Conservation (phyloP, 371 early-diverging fungal species). For the Nematocida major region DNA sequence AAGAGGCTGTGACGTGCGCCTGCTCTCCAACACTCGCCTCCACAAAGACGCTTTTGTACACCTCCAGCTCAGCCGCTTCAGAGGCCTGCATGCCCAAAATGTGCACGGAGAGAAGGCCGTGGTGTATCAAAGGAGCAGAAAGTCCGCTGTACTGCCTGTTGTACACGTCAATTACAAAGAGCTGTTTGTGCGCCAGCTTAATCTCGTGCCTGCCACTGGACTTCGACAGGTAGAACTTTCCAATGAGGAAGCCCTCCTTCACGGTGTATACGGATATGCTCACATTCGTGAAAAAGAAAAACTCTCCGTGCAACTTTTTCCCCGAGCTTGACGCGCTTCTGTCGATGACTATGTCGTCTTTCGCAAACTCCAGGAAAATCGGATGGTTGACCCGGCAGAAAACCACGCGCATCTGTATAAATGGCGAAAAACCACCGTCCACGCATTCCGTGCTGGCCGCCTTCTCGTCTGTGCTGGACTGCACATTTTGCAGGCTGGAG, state of each 20-base stretch:
- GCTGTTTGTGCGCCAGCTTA: constrained; percentile 36
- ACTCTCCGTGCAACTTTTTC: constrained; percentile 42
- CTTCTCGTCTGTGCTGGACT: background rate
- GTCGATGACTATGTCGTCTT: constrained; percentile 39
- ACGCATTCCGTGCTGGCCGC: background rate
- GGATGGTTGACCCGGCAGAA: constrained; percentile 49
- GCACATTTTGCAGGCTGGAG: background rate
- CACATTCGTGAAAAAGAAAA: constrained; percentile 32
- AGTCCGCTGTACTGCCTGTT: constrained; percentile 3
- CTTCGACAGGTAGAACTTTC: constrained; percentile 33
- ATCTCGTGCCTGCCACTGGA: constrained; percentile 44
- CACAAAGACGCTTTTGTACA: constrained; percentile 22
- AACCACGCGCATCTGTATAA: constrained; percentile 41
- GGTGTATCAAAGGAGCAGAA: background rate
- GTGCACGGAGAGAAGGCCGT: constrained; percentile 1
- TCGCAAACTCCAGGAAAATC: constrained; percentile 43
- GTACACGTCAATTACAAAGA: constrained; percentile 40
- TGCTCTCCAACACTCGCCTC: background rate
- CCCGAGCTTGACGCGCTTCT: constrained; percentile 39
- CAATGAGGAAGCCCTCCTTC: constrained; percentile 47
- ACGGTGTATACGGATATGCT: constrained; percentile 41
- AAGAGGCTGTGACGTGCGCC: background rate
- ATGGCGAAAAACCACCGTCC: background rate
- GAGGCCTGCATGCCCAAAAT: background rate
- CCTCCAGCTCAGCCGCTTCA: background rate